phyloP scores from a whole-genome alignment of 441 rosid species.

The Biscutella laevigata region DNA sequence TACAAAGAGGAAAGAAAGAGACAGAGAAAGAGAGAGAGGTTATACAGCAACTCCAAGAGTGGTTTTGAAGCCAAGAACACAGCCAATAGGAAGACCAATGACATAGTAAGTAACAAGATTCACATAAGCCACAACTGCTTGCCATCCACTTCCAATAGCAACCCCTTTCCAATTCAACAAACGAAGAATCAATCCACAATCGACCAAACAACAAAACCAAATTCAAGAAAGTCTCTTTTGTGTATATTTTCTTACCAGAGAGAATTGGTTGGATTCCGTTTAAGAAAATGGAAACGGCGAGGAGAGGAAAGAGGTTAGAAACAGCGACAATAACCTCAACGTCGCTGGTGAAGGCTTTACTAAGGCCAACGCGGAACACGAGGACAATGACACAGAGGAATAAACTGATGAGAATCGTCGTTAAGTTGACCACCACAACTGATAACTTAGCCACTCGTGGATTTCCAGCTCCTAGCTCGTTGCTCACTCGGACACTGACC shows the following conservation, averaged over 20 bases:
- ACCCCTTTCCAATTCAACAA: slow-evolving; percentile 18
- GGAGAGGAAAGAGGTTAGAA: slow-evolving; percentile 51
- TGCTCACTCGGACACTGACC: slow-evolving; percentile 62
- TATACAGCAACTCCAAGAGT: slow-evolving; percentile 71
- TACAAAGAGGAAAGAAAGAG: no score
- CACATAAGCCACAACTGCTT: slow-evolving; percentile 75
- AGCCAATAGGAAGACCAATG: slow-evolving; percentile 79
- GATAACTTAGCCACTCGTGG: slow-evolving; percentile 64
- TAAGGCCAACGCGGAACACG: slow-evolving; percentile 39
- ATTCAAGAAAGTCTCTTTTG: neutral
- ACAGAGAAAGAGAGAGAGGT: neutral
- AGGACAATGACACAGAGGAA: slow-evolving; percentile 37
- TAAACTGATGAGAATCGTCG: slow-evolving; percentile 48
- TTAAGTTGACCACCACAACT: slow-evolving; percentile 55
- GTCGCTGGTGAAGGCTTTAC: slow-evolving; percentile 59
- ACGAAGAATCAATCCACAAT: neutral
- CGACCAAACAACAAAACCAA: neutral
- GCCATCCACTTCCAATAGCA: slow-evolving; percentile 91
- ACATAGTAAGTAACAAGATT: slow-evolving; percentile 59
- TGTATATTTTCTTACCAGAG: slow-evolving; percentile 40
- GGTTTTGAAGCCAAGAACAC: slow-evolving; percentile 77
- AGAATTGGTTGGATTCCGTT: slow-evolving; percentile 86
- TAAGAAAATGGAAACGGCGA: slow-evolving; percentile 63
- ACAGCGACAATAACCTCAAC: slow-evolving; percentile 49
- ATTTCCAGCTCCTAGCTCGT: slow-evolving; percentile 77